Evolutionary conservation across 1,139 yeast genomes (phyloP), one percentile per base, ranked within the genome.

Genomic region (Magnusiomyces magnusii): DNA sequence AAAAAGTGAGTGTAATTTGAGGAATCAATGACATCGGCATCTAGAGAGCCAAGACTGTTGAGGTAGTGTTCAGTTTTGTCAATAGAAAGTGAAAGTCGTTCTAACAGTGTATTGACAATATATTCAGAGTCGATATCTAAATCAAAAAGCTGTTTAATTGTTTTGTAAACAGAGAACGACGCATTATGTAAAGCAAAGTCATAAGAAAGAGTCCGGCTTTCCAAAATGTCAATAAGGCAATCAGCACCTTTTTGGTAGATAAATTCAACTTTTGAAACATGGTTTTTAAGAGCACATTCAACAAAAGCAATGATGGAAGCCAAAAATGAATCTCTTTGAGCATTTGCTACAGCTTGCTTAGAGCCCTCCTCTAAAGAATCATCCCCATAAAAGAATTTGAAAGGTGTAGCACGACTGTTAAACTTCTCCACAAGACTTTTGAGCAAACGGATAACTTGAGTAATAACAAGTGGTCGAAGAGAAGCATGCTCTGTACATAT

Each of bases 401-500:
- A 25, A 5, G 24, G 54, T 1, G 59, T 53, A 31, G 47, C 31
- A 42, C 42, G 42, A 15, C 62, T 59, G 17, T 55, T 59, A 5
- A 68, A 56, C 39, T 60, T 64, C 0, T 60, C 62, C 0, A 87
- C 83, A 3, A 86, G 69, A 17, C 73, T 73, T 27, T 77, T 72
- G 0, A 87, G 75, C 36, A 87, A 66, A 1, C 70, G 68, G 15
- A 78, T 73, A 39, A 86, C 75, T 58, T 83, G 82, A 3, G 76
- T 71, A 57, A 83, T 73, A 44, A 92, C 82, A 0, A 74, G 68
- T 0, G 87, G 85, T 58, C 87, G 84, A 60, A 91, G 76, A 1
- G 80, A 80, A 1, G 95, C 86, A 67, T 89, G 89, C 69, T 92
- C 97, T 66, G 97, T 80, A 7, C 89, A 85, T 56, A 92, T 75